Evolutionary conservation across 441 rosid species (phyloP).

Genomic region (Arabidopsis hybrid): DNA sequence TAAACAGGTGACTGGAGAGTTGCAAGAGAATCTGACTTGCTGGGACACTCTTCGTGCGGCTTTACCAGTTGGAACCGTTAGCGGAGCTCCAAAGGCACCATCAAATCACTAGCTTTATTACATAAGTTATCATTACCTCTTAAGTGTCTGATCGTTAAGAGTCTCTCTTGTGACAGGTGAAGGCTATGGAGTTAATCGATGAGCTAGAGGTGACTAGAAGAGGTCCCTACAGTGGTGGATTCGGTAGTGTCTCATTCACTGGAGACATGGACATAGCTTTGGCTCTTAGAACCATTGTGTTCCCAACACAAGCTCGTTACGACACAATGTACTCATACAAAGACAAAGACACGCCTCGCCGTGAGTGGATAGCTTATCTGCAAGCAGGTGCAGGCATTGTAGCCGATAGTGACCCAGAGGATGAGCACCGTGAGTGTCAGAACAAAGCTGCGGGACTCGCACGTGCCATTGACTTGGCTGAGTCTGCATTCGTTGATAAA

Average conservation of each 20-base stretch:
- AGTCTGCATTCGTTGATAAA: slow-evolving; percentile 61
- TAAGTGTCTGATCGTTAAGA: not conserved
- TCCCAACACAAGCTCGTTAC: slow-evolving; percentile 58
- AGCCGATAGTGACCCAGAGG: slow-evolving; percentile 73
- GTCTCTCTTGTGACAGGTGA: slow-evolving; percentile 47
- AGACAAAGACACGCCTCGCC: slow-evolving; percentile 45
- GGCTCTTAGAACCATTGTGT: slow-evolving; percentile 68
- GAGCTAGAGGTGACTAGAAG: slow-evolving; percentile 58
- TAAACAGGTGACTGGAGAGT: slow-evolving; percentile 73
- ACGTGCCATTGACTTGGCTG: slow-evolving; percentile 82
- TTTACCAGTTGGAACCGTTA: slow-evolving; percentile 82
- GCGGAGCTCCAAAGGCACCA: slow-evolving; percentile 82
- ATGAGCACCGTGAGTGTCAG: slow-evolving; percentile 72
- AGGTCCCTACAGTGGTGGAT: slow-evolving; percentile 86
- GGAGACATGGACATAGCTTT: slow-evolving; percentile 83
- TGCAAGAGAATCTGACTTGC: slow-evolving; percentile 60
- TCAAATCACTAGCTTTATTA: not conserved
- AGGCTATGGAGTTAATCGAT: slow-evolving; percentile 82
- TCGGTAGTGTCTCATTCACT: slow-evolving; percentile 66
- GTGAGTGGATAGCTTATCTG: slow-evolving; percentile 79
- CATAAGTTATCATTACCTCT: not conserved
- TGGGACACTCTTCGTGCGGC: slow-evolving; percentile 90
- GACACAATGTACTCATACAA: slow-evolving; percentile 67
- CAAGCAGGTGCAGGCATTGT: slow-evolving; percentile 86
- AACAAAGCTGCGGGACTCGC: slow-evolving; percentile 80